A percentile compares a stretch with the other conserved stretches of the same genome.
Evolutionary conservation across 257 asterid genomes (phyloP).

Genomic region (Nicotiana knightiana): DNA sequence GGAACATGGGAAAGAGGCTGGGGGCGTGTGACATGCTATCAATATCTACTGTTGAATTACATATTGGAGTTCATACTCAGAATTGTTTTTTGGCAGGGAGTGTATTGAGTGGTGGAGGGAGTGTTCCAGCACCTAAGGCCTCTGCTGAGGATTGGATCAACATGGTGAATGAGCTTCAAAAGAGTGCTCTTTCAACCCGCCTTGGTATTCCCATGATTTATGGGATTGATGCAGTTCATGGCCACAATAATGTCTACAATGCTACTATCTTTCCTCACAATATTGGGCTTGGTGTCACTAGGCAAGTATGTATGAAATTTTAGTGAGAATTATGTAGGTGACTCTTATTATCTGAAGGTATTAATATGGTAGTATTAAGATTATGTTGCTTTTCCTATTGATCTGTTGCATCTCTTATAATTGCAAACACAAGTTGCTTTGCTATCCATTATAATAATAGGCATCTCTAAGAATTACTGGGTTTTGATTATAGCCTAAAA

Average conservation of each 20-base stretch:
- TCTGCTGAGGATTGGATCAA: conserved; percentile 31
- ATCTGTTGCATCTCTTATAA: background rate
- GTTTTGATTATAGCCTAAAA: background rate
- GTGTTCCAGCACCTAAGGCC: conserved; percentile 31
- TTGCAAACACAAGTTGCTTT: too few species aligned
- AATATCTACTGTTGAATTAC: background rate
- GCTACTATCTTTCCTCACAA: conserved; percentile 40
- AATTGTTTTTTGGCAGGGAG: conserved; percentile 21
- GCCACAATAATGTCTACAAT: conserved; percentile 35
- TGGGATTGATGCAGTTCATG: conserved; percentile 41
- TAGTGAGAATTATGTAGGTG: background rate
- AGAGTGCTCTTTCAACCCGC: conserved; percentile 30
- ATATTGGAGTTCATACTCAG: background rate
- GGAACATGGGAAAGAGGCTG: background rate
- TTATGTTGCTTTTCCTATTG: background rate
- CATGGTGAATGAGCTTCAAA: conserved; percentile 33
- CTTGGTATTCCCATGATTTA: conserved; percentile 38
- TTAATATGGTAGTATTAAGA: background rate
- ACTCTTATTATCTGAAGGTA: background rate
- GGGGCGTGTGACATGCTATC: background rate
- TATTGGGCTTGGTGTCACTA: conserved; percentile 40
- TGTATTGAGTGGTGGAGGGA: conserved; percentile 42
- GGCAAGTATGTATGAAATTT: conserved; percentile 13
- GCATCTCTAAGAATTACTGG: background rate
- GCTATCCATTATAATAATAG: background rate